Base-by-base conservation (phyloP, 2,329 filamentous ascomycete genomes). In the Xylariaceae sp. region DNA sequence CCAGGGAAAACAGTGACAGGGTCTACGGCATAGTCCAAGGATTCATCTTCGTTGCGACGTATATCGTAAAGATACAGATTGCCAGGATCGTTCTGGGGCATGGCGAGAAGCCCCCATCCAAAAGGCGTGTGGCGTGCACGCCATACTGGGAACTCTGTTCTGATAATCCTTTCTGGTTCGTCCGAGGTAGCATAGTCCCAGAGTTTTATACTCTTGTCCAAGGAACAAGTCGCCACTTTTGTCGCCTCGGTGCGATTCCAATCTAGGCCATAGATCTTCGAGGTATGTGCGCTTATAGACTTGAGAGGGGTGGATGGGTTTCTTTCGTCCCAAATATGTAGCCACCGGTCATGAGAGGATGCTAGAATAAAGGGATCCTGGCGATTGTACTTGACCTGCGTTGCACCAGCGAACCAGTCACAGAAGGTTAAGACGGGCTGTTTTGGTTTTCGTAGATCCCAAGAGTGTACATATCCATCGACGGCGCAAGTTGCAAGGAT, bases 261-360 rank as follows among this genome's bases (percentile, higher is more conserved):
- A 74, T 97, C 94, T 29, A 97, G 81, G 24, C 94, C 94, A 71
- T 97, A 97, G 58, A 97, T 96, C 74, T 96, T 97, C 33, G 92
- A 96, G 28, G 85, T 86, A 68, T 97, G 93, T 0, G 93, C 94
- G 69, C 88, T 87, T 61, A 97, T 96, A 14, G 91, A 94, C 58
- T 87, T 87, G 39, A 97, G 76, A 4, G 93, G 92, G 56, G 86
- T 82, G 3, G 89, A 88, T 1, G 92, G 86, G 69, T 89, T 90
- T 45, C 93, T 83, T 69, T 90, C 87, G 73, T 97, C 93, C 93
- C 93, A 97, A 48, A 97, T 91, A 59, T 91, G 89, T 39, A 97
- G 79, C 76, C 87, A 92, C 45, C 88, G 87, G 74, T 96, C 92
- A 75, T 97, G 94, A 9, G 93, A 92, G 26, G 93, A 96, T 17